These are phyloP conservation scores for Mytilinidion resinicola DNA, from an alignment of 495 filamentous ascomycete genomes.

Conservation along the genomic window DNA sequence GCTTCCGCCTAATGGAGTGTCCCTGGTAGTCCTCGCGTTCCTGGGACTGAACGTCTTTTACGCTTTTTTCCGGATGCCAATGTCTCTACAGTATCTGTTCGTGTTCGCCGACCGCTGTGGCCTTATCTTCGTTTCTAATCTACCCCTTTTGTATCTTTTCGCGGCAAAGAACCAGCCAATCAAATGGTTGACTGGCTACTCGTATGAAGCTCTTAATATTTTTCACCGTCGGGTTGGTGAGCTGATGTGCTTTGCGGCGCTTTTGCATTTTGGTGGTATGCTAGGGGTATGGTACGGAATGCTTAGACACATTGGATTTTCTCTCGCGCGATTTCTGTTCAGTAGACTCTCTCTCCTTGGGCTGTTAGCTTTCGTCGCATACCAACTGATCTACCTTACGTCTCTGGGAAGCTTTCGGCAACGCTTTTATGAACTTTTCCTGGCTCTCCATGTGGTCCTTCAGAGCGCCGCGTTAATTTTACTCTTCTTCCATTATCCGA, in stretches of 20 bases:
- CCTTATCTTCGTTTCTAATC: slow-evolving; percentile 50
- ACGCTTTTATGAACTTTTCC: slow-evolving; percentile 53
- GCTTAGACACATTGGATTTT: slow-evolving; percentile 38
- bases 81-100: slow-evolving; percentile 44
- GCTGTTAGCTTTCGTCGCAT: slow-evolving; percentile 44
- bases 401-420: slow-evolving; percentile 45
- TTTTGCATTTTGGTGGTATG: slow-evolving; percentile 45
- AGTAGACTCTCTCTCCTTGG: slow-evolving; percentile 41
- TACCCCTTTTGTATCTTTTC: slow-evolving; percentile 56
- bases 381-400: slow-evolving; percentile 47
- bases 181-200: slow-evolving; percentile 51
- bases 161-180: slow-evolving; percentile 59
- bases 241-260: slow-evolving; percentile 40
- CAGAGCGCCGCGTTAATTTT: slow-evolving; percentile 48
- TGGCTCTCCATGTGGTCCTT: slow-evolving; percentile 49
- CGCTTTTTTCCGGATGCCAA: slow-evolving; percentile 44
- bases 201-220: slow-evolving; percentile 59
- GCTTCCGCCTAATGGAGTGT: slow-evolving; percentile 48
- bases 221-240: slow-evolving; percentile 52
- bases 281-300: slow-evolving; percentile 42
- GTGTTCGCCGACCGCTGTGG: slow-evolving; percentile 51
- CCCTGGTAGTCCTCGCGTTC: slow-evolving; percentile 45
- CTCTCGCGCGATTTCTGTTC: slow-evolving; percentile 37
- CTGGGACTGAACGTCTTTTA: slow-evolving; percentile 52
- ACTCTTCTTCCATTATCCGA: slow-evolving; percentile 49